These are phyloP conservation scores for Oehlia diaphana DNA, from an alignment of 192 early-diverging fungal species.

Conservation along the genomic window DNA sequence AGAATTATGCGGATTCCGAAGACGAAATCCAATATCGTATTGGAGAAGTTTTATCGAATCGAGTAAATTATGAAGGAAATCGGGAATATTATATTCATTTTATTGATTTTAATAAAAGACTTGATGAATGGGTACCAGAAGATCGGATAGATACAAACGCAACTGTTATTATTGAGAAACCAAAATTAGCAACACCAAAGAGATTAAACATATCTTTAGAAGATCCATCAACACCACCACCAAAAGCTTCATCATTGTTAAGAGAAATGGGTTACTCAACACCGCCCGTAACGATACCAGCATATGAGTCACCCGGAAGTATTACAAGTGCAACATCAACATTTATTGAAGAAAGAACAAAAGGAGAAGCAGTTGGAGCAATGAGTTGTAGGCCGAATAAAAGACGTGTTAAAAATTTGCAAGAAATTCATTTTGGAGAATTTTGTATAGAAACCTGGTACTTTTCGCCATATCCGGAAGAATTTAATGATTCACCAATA, in stretches of 20 bases:
- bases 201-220: background rate
- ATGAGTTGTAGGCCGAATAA: slow-evolving; percentile 94
- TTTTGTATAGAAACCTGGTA: slow-evolving; percentile 95
- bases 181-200: background rate
- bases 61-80: background rate
- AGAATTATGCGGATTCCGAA: background rate
- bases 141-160: slow-evolving; percentile 62
- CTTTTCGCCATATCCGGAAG: slow-evolving; percentile 94
- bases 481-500: slow-evolving; percentile 72
- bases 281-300: background rate
- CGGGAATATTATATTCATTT: slow-evolving; percentile 94
- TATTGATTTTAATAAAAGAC: slow-evolving; percentile 94
- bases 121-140: slow-evolving; percentile 91
- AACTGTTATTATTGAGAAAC: slow-evolving; percentile 45
- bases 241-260: no score
- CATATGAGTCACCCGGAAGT: background rate
- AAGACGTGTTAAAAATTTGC: slow-evolving; percentile 92
- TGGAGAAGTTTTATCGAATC: background rate
- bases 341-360: slow-evolving; percentile 86
- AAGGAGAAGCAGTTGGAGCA: slow-evolving; percentile 86
- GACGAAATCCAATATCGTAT: background rate
- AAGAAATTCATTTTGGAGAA: slow-evolving; percentile 88
- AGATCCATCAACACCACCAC: background rate
- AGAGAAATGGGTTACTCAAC: background rate
- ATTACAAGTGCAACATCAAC: background rate